Conservation (phyloP, 441 rosid species). For the Eugenia klotzschiana region DNA sequence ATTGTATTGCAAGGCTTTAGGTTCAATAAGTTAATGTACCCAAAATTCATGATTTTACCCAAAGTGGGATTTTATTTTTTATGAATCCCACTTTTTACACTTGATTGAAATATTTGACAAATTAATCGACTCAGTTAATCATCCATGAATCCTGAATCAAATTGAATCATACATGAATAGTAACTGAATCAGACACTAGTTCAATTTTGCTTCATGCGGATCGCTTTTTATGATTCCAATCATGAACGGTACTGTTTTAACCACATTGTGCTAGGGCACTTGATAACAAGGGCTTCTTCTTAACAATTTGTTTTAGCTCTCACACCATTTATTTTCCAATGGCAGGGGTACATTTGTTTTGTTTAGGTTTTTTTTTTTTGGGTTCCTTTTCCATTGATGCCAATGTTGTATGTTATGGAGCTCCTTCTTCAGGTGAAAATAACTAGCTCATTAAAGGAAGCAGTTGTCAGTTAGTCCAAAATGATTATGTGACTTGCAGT, state of each 20-base stretch:
- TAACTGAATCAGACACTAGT: background rate
- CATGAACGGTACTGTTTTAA: background rate
- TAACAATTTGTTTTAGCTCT: background rate
- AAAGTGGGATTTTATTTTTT: background rate
- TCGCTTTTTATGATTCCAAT: background rate
- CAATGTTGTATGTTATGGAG: background rate
- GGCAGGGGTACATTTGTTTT: background rate
- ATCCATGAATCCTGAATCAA: background rate
- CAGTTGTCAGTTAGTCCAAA: background rate
- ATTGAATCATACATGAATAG: background rate
- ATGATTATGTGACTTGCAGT: background rate
- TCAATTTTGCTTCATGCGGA: background rate
- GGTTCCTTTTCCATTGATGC: background rate
- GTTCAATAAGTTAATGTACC: too few species aligned
- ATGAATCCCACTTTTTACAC: background rate
- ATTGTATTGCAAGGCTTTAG: background rate
- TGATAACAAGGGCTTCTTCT: background rate
- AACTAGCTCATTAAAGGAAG: background rate
- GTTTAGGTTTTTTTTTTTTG: background rate
- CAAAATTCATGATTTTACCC: too few species aligned
- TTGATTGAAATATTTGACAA: background rate
- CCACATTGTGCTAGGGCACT: background rate
- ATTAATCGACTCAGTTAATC: background rate
- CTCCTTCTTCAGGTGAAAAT: background rate
- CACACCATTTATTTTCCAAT: background rate